Base-by-base conservation (phyloP, 345 rosid genomes). In the Gossypium mustelinum region DNA sequence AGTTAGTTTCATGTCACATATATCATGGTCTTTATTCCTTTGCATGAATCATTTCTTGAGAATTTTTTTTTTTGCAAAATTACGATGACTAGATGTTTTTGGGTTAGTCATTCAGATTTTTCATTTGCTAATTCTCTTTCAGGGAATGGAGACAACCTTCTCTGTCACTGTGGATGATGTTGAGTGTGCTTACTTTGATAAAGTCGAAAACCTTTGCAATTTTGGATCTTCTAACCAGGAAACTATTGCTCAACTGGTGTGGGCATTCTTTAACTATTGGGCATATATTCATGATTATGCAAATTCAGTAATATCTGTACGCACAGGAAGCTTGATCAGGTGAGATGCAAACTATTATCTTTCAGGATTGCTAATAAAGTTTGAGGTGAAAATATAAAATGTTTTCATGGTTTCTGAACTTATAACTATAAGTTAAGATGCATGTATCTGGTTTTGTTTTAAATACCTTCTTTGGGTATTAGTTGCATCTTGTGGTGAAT, bases 251-350 rank as follows among this genome's bases (percentile, higher is more conserved):
- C 86, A 87, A 68, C 84, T 95, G 81, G 94, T 95, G 20, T 91
- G 97, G 98, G 93, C 85, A 16, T 95, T 93, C 80, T 95, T 93
- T 82, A 84, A 81, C 77, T 95, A 93, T 81, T 95, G 99, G 99
- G 99, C 99, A 4, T 93, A 93, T 39, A 78, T 87, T 51, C 98
- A 93, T 50, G 97, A 95, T 82, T 95, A 93, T 81, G 83, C 97
- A 11, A 91, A 87, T 77, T 76, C 84, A 8, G 99, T 91, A 56
- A 85, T 91, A 80, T 93, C 99, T 0, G 85, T 95, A 13, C 97
- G 99, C 50, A 89, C 87, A 0, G 99, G 96, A 69, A 82, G 84
- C 77, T 81, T 87, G 73, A 84, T 91, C 75, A 90, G 94, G 99
- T 94, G 63, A 77, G 76, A 74, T 79, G 12, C 14, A 48, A 48